Evolutionary conservation across 257 asterid species (phyloP), one percentile per base, ranked within the genome.

Genomic region (Ilex asprella): DNA sequence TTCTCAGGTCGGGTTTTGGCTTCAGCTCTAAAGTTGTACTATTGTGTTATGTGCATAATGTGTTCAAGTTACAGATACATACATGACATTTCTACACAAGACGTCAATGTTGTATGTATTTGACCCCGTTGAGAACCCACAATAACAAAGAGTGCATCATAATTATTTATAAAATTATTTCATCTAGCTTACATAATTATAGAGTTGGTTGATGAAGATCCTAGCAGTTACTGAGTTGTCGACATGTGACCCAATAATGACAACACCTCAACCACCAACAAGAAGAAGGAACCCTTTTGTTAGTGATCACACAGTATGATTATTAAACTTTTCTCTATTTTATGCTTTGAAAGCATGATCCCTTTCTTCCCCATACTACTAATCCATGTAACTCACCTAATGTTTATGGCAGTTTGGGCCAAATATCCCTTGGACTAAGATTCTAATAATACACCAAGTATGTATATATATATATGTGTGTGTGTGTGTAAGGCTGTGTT

Each of bases 161-260:
- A 72, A 64, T 30, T 55, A 51, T 30, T 59, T 39, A 56, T 43
- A 49, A 29, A 31, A 61, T 56, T n/a, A 30, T 35, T 35, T 59
- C 10, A 11, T 69, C 57, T 72, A 66, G 60, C 27, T 75, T 41
- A 21, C 61, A 39, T 58, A 75, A 82, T 79, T 74, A 65, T 73
- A 64, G 72, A 77, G 81, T 60, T 75, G 57, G 85, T 74, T 76
- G 85, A 83, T 80, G 76, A 47, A 66, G 68, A 71, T 73, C 67
- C 35, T 66, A 74, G 62, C 62, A 71, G 66, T 67, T 68, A 62
- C 55, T 69, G 76, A 70, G 64, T 61, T 58, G 76, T 59, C 63
- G 59, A 31, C 83, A 78, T 82, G 89, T 80, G 89, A 78, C 59
- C 52, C 82, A 80, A 76, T 80, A 74, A 82, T 85, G 69, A 59